phyloP scores from a whole-genome alignment of 2,329 filamentous ascomycete species.

The Ampelomyces quisqualis region DNA sequence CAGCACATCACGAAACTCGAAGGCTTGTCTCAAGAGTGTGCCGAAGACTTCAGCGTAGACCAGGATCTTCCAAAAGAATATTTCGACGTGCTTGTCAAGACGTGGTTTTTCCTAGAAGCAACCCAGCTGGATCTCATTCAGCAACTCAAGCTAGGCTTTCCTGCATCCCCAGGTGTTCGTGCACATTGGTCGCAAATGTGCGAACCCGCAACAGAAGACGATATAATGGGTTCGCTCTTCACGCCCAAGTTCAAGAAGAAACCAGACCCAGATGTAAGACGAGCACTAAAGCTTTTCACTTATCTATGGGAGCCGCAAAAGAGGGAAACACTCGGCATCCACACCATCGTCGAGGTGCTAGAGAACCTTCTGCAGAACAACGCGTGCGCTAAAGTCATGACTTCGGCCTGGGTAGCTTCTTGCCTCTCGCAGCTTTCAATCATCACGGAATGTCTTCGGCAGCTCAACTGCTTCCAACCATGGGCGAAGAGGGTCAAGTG shows the following conservation, averaged over 20 bases:
- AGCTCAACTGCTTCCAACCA: slow-evolving; percentile 52
- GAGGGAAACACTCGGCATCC: background rate
- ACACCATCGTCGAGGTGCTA: slow-evolving; percentile 2
- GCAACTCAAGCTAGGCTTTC: background rate
- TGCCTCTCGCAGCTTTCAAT: slow-evolving; percentile 52
- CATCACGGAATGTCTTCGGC: slow-evolving; percentile 47
- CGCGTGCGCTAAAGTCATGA: background rate
- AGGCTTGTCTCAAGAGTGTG: background rate
- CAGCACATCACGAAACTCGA: slow-evolving; percentile 1
- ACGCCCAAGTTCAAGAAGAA: no score
- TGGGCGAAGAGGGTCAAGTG: slow-evolving; percentile 49
- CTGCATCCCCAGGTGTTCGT: background rate
- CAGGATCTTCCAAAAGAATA: background rate
- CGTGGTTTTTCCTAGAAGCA: background rate
- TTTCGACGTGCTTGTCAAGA: background rate
- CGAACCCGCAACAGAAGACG: no score
- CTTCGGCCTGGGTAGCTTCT: slow-evolving; percentile 26
- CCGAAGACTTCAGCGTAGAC: background rate
- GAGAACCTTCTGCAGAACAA: slow-evolving; percentile 3
- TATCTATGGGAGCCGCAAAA: no score
- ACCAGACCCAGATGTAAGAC: no score
- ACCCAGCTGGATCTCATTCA: background rate
- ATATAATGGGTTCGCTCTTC: no score
- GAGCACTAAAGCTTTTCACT: no score
- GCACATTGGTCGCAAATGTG: no score